phyloP scores from a whole-genome alignment of 1,284 basidiomycete genomes.

The Cryptococcus wingfieldii region DNA sequence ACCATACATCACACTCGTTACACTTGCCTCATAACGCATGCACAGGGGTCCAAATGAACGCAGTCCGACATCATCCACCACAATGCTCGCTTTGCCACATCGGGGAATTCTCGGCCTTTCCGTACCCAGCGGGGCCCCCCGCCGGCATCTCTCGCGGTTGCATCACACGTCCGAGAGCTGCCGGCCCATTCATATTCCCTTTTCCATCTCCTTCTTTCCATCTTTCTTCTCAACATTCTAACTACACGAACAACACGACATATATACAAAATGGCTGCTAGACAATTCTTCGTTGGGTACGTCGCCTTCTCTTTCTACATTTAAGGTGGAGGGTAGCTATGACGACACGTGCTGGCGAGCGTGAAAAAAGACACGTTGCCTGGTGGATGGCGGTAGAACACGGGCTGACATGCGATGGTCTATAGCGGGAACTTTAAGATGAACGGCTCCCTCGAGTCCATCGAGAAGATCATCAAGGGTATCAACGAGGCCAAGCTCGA shows the following conservation, averaged over 20 bases:
- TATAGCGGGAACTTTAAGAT: slow-evolving; percentile 93
- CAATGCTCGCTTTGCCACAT: neutral
- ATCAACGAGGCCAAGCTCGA: slow-evolving; percentile 76
- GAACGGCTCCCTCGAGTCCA: slow-evolving; percentile 67
- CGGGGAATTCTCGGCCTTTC: slow-evolving; percentile 5
- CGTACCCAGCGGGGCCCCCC: neutral
- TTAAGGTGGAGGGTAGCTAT: neutral
- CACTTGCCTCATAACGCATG: too few relatives aligned
- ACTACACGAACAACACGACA: neutral
- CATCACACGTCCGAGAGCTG: neutral
- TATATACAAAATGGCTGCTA: slow-evolving; percentile 27
- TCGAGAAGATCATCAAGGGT: slow-evolving; percentile 60
- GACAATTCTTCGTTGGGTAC: slow-evolving; percentile 47
- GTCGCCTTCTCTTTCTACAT: slow-evolving; percentile 7
- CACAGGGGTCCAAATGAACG: slow-evolving; percentile 1
- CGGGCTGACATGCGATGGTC: slow-evolving; percentile 1
- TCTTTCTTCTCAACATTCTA: neutral
- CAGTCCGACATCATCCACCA: neutral
- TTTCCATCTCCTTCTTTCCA: neutral
- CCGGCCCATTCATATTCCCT: neutral
- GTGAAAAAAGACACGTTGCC: neutral
- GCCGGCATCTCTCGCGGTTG: neutral
- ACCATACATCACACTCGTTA: too few relatives aligned
- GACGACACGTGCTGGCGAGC: neutral
- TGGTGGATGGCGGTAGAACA: neutral